Conservation (phyloP, 164 flowering plant genomes). For the Sedum album region DNA sequence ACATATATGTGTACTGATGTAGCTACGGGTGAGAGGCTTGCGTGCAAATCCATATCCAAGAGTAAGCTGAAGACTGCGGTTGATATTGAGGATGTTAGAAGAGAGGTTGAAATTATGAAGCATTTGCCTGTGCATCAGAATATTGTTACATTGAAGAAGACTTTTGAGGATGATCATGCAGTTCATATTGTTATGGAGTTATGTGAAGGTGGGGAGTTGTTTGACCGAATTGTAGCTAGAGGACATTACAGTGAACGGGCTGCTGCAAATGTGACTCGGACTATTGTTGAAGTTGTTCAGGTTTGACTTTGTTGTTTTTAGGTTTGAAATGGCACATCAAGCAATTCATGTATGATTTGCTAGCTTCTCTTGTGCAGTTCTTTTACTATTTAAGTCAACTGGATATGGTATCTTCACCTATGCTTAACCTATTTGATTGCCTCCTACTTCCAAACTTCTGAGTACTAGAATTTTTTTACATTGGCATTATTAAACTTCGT, state of each 20-base stretch:
- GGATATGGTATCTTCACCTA: no score
- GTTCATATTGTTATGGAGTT: slow-evolving; percentile 59
- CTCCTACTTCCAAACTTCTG: no score
- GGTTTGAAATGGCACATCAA: neutral
- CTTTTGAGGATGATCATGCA: slow-evolving; percentile 54
- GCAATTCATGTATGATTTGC: neutral
- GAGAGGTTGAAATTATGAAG: slow-evolving; percentile 63
- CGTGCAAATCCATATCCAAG: slow-evolving; percentile 58
- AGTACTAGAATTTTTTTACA: neutral
- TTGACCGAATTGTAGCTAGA: slow-evolving; percentile 19
- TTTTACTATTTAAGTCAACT: neutral
- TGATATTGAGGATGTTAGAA: slow-evolving; percentile 62
- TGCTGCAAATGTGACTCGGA: slow-evolving; percentile 3
- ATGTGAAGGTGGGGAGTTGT: slow-evolving; percentile 48
- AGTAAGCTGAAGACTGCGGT: slow-evolving; percentile 19
- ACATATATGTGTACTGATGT: slow-evolving; percentile 38
- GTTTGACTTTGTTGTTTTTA: neutral
- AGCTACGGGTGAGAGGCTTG: slow-evolving; percentile 29
- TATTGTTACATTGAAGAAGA: slow-evolving; percentile 41
- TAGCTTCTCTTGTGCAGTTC: neutral
- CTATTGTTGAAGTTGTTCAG: slow-evolving; percentile 7
- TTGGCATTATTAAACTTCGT: neutral
- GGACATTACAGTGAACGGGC: slow-evolving; percentile 5
- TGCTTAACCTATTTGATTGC: no score
- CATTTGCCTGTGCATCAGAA: slow-evolving; percentile 52